Conservation (phyloP, 2,329 filamentous ascomycete species). For the Coniochaeta sp. region DNA sequence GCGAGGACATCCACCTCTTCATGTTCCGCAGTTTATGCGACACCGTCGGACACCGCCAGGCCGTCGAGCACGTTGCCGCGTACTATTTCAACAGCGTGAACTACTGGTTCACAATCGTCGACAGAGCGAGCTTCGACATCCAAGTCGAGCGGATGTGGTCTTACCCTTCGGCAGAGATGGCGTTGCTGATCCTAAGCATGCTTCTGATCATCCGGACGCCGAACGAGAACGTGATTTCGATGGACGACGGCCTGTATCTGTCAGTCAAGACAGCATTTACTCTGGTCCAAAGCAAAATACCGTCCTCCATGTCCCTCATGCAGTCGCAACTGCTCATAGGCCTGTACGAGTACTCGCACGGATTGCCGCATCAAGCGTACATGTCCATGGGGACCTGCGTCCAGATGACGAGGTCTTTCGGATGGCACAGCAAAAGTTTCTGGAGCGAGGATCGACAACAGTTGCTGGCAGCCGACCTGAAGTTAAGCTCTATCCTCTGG, state of each 20-base stretch:
- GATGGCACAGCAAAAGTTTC: constrained; percentile 17
- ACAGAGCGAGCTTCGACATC: constrained; percentile 15
- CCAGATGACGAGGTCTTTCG: constrained; percentile 19
- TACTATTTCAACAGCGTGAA: constrained; percentile 20
- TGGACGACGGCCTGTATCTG: constrained; percentile 18
- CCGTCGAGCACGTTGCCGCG: constrained; percentile 14
- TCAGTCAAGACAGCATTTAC: constrained; percentile 18
- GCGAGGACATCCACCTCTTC: constrained; percentile 18
- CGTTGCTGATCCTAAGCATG: constrained; percentile 20
- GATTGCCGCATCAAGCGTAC: constrained; percentile 22
- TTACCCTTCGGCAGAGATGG: constrained; percentile 18
- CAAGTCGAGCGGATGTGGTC: constrained; percentile 17
- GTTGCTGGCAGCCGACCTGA: constrained; percentile 14
- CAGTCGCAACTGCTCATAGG: constrained; percentile 21
- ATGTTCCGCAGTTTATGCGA: constrained; percentile 18
- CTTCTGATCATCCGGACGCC: constrained; percentile 16
- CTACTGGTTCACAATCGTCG: constrained; percentile 21
- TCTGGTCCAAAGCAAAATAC: constrained; percentile 17
- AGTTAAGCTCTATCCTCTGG: constrained; percentile 21
- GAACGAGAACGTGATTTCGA: constrained; percentile 11
- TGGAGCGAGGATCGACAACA: constrained; percentile 16
- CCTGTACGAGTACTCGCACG: constrained; percentile 20
- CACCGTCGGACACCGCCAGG: constrained; percentile 14
- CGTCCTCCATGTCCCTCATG: constrained; percentile 16
- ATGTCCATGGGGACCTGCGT: constrained; percentile 19